Evolutionary conservation across 2,329 filamentous ascomycete species (phyloP).

Genomic region (Ceratocystis huliohia): DNA sequence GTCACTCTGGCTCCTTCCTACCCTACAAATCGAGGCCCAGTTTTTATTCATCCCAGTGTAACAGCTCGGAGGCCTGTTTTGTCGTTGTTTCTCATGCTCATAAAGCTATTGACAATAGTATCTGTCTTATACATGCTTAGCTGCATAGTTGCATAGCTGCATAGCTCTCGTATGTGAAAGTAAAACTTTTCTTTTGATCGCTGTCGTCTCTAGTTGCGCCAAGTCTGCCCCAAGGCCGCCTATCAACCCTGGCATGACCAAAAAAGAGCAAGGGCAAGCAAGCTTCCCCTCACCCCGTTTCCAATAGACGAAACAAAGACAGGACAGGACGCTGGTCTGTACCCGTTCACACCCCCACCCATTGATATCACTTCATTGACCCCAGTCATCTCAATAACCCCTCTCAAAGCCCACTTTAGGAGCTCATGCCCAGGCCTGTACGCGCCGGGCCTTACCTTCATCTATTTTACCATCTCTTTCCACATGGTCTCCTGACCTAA

Average conservation of each 20-base stretch:
- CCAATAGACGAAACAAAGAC: not conserved
- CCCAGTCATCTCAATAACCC: not conserved
- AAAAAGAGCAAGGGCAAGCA: not conserved
- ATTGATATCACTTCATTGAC: not conserved
- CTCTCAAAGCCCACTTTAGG: not conserved
- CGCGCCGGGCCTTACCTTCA: not conserved
- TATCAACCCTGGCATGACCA: not conserved
- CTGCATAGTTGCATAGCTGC: not conserved
- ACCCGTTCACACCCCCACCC: not conserved
- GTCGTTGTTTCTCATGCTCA: not conserved
- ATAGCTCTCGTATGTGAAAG: not conserved
- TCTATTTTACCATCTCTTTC: conserved; percentile 1
- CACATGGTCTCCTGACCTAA: not conserved
- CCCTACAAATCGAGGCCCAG: not conserved
- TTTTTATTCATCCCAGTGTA: not conserved
- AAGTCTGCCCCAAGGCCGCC: not conserved
- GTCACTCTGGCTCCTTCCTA: not conserved
- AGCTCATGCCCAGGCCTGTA: conserved; percentile 4
- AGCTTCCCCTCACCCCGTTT: not conserved
- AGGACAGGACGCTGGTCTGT: not conserved
- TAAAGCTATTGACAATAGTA: not conserved
- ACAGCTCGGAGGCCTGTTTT: not conserved
- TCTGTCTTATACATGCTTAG: not conserved
- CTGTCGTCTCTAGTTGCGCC: not conserved
- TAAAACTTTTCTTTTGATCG: not conserved